Percentiles rank a stretch among this genome's conserved stretches.
These are phyloP conservation scores for Candida ulmi DNA, from an alignment of 805 yeast species.

Conservation along the genomic window DNA sequence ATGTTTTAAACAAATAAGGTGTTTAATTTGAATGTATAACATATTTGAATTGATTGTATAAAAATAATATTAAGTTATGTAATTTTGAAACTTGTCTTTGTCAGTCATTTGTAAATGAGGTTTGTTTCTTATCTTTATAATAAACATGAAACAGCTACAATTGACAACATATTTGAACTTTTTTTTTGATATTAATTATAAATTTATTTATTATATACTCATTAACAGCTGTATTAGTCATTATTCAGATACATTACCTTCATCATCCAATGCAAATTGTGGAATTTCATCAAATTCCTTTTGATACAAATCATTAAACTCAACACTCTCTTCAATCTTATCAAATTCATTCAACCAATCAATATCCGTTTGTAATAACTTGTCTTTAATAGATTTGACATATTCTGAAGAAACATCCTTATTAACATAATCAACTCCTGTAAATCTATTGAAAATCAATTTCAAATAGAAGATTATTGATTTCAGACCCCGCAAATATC, in stretches of 20 bases:
- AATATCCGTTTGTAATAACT: conserved; percentile 20
- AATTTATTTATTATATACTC: not conserved
- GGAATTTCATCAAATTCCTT: conserved; percentile 18
- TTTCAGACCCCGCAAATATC: conserved; percentile 76
- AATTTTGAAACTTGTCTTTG: no score
- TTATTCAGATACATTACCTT: conserved; percentile 23
- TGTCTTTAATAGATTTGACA: conserved; percentile 16
- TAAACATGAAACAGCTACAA: no score
- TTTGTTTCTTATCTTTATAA: no score
- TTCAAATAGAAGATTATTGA: conserved; percentile 68
- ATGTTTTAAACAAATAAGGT: conserved; percentile 76
- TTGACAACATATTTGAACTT: no score
- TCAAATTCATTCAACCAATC: conserved; percentile 36
- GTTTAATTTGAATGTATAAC: conserved; percentile 1
- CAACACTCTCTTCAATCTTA: conserved; percentile 24
- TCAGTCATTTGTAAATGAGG: no score
- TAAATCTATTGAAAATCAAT: conserved; percentile 49
- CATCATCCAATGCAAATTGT: conserved; percentile 20
- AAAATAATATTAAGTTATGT: not conserved
- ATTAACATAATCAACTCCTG: conserved; percentile 32
- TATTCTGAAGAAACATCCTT: conserved; percentile 17
- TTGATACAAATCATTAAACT: conserved; percentile 23
- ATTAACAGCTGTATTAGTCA: not conserved
- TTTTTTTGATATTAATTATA: no score
- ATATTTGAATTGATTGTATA: not conserved